phyloP scores from a whole-genome alignment of 1,284 basidiomycete genomes.

The Leccinum angustisporum region DNA sequence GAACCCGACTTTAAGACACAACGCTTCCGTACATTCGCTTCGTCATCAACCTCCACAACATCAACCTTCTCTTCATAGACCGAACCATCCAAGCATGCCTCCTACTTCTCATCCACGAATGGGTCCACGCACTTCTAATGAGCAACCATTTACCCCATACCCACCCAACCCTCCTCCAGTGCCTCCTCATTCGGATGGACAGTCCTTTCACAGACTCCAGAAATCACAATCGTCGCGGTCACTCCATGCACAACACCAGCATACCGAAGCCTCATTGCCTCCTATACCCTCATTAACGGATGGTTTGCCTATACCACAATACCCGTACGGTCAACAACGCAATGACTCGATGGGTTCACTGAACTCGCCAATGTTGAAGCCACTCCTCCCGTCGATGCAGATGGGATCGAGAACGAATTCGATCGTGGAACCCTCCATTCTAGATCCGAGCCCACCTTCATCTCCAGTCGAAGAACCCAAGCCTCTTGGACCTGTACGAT shows the following conservation, averaged over 20 bases:
- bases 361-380: conserved; percentile 52
- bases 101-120: conserved; percentile 8
- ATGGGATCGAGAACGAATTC: conserved; percentile 52
- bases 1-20: conserved; percentile 20
- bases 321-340: conserved; percentile 20
- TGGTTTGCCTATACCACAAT: conserved; percentile 39
- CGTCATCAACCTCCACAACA: conserved; percentile 27
- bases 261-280: conserved; percentile 38
- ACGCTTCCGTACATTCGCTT: conserved; percentile 28
- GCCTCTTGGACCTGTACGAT: conserved; percentile 66
- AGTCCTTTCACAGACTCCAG: conserved; percentile 42
- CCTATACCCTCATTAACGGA: conserved; percentile 48
- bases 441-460: conserved; percentile 73
- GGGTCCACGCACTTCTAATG: conserved; percentile 7
- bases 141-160: conserved; percentile 10
- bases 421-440: conserved; percentile 50
- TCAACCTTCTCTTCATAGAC: conserved; percentile 30
- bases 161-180: conserved; percentile 10
- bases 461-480: conserved; percentile 65
- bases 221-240: conserved; percentile 66
- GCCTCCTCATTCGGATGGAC: conserved; percentile 27
- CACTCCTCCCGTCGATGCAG: conserved; percentile 63
- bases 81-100: conserved; percentile 9
- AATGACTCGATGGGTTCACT: conserved; percentile 21
- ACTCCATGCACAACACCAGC: conserved; percentile 54